Conservation (phyloP, 257 asterid species). For the Coffea canephora region DNA sequence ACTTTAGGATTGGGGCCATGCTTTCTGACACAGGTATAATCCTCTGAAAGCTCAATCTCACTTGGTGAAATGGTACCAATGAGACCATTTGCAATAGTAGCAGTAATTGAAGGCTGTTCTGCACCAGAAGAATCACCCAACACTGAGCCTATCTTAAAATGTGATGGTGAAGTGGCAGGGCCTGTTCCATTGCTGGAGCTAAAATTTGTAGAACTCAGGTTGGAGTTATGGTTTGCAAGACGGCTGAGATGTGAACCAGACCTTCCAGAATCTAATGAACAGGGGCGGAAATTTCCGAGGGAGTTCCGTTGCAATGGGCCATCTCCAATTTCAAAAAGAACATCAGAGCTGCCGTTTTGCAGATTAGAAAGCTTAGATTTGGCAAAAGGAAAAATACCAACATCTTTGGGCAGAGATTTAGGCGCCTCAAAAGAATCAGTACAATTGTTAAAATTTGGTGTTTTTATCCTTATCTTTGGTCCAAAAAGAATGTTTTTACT, state of each 20-base stretch:
- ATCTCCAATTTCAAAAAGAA: slow-evolving; percentile 68
- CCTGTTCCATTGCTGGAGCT: slow-evolving; percentile 31
- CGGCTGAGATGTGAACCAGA: slow-evolving; percentile 35
- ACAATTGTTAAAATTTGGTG: slow-evolving; percentile 35
- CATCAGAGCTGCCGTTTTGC: slow-evolving; percentile 49
- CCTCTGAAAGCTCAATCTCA: slow-evolving; percentile 91
- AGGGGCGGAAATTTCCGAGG: slow-evolving; percentile 39
- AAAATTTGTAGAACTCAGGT: slow-evolving; percentile 39
- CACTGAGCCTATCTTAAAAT: slow-evolving; percentile 22
- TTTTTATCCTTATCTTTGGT: slow-evolving; percentile 48
- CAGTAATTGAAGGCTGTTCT: slow-evolving; percentile 26
- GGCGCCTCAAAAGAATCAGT: slow-evolving; percentile 42
- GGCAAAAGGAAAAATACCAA: slow-evolving; percentile 43
- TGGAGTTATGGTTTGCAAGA: slow-evolving; percentile 46
- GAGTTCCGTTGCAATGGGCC: slow-evolving; percentile 29
- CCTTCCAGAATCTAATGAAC: slow-evolving; percentile 68
- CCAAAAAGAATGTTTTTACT: slow-evolving; percentile 62
- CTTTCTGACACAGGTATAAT: slow-evolving; percentile 80
- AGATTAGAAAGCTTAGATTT: slow-evolving; percentile 33
- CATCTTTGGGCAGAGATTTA: slow-evolving; percentile 60
- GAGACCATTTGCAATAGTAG: slow-evolving; percentile 26
- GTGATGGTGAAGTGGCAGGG: slow-evolving; percentile 22
- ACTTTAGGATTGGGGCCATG: slow-evolving; percentile 90
- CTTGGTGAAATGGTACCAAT: slow-evolving; percentile 48
- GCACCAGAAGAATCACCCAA: slow-evolving; percentile 29